Base-by-base conservation (phyloP, 2,329 filamentous ascomycete genomes). In the Fusarium graminum region DNA sequence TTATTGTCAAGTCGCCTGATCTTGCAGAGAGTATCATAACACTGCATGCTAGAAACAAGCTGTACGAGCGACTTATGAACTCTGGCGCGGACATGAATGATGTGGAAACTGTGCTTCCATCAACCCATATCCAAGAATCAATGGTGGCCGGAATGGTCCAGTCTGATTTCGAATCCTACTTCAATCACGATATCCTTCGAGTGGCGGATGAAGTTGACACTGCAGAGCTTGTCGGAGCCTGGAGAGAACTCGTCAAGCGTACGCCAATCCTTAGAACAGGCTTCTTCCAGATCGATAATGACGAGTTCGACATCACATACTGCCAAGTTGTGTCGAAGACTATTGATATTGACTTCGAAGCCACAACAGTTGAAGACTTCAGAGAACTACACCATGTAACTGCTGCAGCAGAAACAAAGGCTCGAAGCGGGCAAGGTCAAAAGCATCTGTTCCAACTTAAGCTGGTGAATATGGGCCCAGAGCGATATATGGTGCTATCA, bases 81-180 rank as follows among this genome's bases (percentile, higher is more conserved):
- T 73, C 74, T 5, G 78, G 73, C 0, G 69, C 78, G 22, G 59
- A 78, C 2, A 72, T 84, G 9, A 61, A 75, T 0, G 71, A 80
- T 12, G 71, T 90, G 1, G 86, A 91, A 49, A 75, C 81, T 5
- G 77, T 94, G 4, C 78, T 95, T 3, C 93, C 93, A 0, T 85
- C 90, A 1, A 97, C 94, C 0, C 89, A 93, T 8, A 82, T 97
- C 7, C 94, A 98, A 77, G 93, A 97, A 75, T 89, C 90, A 2
- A 93, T 97, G 88, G 80, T 96, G 4, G 88, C 89, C 1, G 91
- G 92, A 61, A 97, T 97, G 91, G 67, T 93, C 0, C 82, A 87
- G 16, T 95, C 93, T 0, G 82, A 86, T 4, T 94, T 91, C 69
- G 80, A 82, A 12, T 85, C 88, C 65, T 98, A 98, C 74, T 96